Evolutionary conservation across 305 asterid genomes (phyloP), one percentile per base, ranked within the genome.

Genomic region (Nicotiana rustica): DNA sequence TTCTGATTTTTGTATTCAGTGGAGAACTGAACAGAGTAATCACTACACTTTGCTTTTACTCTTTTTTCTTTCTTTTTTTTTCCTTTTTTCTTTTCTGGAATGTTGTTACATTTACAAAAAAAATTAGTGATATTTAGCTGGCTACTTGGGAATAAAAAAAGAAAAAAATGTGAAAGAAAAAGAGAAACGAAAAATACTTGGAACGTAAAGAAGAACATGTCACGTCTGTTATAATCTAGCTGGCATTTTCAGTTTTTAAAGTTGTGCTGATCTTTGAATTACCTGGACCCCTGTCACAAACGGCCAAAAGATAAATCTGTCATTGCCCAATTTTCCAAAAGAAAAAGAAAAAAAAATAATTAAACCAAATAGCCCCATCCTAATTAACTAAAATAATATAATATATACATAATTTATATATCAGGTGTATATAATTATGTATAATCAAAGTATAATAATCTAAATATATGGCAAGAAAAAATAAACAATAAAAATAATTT

Each of bases 201-300:
- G 66, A 55, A 17, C 49, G 6, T 55, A 76, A 31, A 76, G 64
- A 52, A 75, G 66, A 76, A 29, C 66, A 76, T 76, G 80, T 76
- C 80, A 52, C 49, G 49, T 55, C 80, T 76, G 66, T 76, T 29
- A 76, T 76, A 8, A 59, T 59, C 79, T 52, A 14, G 80, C 80
- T 76, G 66, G 9, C 66, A 76, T 29, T 55, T 76, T 55, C 0
- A 29, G 33, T 76, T 73, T 29, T 76, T 66, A 55, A 76, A 76
- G 80, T 76, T 31, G 66, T 44, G 66, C 80, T 76, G 31, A 75
- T 29, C 25, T 75, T 49, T 73, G 64, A 49, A 49, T 75, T 75
- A 75, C 79, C 80, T 76, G 80, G 17, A 55, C n/a, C 49, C 80
- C 31, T 38, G 47, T 76, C 66, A 9, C 60, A 76, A 76, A 76